Evolutionary conservation across 371 early-diverging fungal species (phyloP).

Genomic region (Catenaria anguillulae): DNA sequence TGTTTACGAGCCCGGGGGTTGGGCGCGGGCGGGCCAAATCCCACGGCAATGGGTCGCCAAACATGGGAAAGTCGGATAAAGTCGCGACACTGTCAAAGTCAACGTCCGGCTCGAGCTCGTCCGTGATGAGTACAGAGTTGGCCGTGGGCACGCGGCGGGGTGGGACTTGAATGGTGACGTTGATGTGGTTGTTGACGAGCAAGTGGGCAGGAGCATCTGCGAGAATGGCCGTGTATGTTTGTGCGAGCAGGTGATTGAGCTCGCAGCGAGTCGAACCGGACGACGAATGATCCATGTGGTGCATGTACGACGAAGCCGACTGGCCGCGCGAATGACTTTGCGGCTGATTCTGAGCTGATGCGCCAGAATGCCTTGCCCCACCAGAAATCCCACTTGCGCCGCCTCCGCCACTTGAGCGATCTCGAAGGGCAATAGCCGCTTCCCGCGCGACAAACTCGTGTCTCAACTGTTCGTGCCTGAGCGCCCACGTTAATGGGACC

Average conservation of each 20-base stretch:
- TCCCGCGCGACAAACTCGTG: neutral
- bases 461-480: slow-evolving; percentile 5
- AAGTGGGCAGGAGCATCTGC: neutral
- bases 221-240: no score
- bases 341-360: no score
- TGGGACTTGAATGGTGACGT: neutral
- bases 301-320: no score
- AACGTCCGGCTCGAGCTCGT: neutral
- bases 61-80: no score
- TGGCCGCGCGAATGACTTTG: no score
- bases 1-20: no score
- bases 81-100: neutral
- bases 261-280: no score
- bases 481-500: neutral
- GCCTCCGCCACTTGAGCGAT: neutral
- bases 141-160: neutral
- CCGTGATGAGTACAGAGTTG: neutral
- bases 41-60: no score
- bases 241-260: no score
- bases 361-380: no score
- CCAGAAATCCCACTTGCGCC: neutral
- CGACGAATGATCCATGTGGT: no score
- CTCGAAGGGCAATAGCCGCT: neutral
- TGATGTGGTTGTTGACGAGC: slow-evolving; percentile 5
- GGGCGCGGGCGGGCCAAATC: no score